Evolutionary conservation across 345 rosid species (phyloP), one percentile per base, ranked within the genome.

Genomic region (Linum tenue): DNA sequence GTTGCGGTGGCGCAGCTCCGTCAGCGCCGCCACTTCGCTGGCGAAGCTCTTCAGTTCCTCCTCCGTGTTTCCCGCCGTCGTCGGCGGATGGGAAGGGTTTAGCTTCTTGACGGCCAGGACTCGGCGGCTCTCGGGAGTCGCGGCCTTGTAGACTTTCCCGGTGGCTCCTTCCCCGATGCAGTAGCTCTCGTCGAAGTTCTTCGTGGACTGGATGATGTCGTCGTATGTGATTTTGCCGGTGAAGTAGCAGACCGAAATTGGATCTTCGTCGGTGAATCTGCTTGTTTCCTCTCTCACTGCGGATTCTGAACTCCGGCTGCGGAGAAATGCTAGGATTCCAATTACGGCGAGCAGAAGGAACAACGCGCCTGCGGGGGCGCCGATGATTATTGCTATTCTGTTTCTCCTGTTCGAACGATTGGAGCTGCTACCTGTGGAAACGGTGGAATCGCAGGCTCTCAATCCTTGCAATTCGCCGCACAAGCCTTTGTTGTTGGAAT

Each of bases 101-200:
- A 75, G 70, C 78, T 67, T 59, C 62, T 75, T 75, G 37, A 75
- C 78, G 0, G 78, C 74, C 41, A 75, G 56, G 7, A 70, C 68
- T 38, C 36, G 53, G 51, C 22, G 53, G 40, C 59, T 17, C 48
- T 39, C 22, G 57, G 50, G 12, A 44, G 42, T 37, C 16, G 44
- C 67, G 6, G 77, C 82, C 65, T 56, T 78, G 69, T 73, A 81
- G 8, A 81, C 79, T 39, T 60, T 81, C 40, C 77, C 82, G 1
- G 64, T 65, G 38, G 75, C 74, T 67, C 80, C 82, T 1, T 16
- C 67, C 3, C 82, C 80, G 37, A 78, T 76, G 70, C 78, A 73
- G 66, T 60, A 69, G 37, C 38, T 58, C 60, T 63, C 39, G 36
- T 71, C 60, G 55, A 81, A 76, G 4, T 69, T 50, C 17, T 65